These are phyloP conservation scores for Fusarium sp. DNA, from an alignment of 2,329 filamentous ascomycete genomes.

Conservation along the genomic window DNA sequence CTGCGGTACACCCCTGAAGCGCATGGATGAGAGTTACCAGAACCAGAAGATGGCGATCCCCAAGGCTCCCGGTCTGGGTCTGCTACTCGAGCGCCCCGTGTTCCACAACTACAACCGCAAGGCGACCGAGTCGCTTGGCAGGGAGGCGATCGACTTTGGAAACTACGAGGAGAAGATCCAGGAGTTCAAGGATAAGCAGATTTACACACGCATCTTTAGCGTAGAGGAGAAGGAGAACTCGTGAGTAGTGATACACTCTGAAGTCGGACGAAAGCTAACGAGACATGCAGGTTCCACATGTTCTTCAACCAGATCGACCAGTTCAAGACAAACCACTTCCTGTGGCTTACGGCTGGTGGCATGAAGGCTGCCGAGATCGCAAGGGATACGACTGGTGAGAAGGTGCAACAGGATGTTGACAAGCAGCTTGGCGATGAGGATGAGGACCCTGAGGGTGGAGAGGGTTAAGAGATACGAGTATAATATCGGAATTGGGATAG, in stretches of 20 bases:
- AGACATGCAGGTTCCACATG: slow-evolving; percentile 67
- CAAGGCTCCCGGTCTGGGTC: slow-evolving; percentile 87
- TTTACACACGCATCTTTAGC: slow-evolving; percentile 89
- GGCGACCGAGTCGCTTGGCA: slow-evolving; percentile 67
- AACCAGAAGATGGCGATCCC: slow-evolving; percentile 81
- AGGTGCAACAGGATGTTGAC: slow-evolving; percentile 54
- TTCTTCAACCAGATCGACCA: slow-evolving; percentile 84
- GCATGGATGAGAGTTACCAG: slow-evolving; percentile 78
- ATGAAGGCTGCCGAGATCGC: slow-evolving; percentile 64
- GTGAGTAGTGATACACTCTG: slow-evolving; percentile 61
- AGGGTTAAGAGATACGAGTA: slow-evolving; percentile 47
- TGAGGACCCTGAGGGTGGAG: slow-evolving; percentile 58
- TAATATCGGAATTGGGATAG: slow-evolving; percentile 8
- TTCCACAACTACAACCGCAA: slow-evolving; percentile 88
- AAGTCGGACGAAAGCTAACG: slow-evolving; percentile 23
- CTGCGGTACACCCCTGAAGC: slow-evolving; percentile 75
- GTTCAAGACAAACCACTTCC: slow-evolving; percentile 73
- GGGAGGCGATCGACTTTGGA: slow-evolving; percentile 77
- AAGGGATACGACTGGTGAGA: slow-evolving; percentile 45
- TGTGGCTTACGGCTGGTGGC: slow-evolving; percentile 76
- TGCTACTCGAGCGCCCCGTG: slow-evolving; percentile 88
- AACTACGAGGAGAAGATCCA: slow-evolving; percentile 80
- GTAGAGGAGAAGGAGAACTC: slow-evolving; percentile 87
- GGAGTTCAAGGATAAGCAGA: slow-evolving; percentile 89
- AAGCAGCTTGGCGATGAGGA: slow-evolving; percentile 62